Conservation (phyloP, 2,329 filamentous ascomycete species). For the Huntiella bhutanensis region DNA sequence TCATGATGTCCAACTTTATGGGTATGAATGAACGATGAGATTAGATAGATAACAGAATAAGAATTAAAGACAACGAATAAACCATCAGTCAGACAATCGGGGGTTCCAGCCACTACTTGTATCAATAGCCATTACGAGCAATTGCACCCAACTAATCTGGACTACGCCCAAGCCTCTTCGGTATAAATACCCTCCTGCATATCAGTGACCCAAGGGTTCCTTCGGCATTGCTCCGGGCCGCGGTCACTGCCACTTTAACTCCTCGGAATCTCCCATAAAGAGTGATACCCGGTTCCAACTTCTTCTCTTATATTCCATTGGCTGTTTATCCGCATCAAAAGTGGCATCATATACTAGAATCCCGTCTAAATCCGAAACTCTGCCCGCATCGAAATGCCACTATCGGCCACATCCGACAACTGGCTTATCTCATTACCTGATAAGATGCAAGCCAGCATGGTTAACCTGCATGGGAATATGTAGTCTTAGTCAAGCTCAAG, state of each 20-base stretch:
- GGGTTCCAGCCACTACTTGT: too few relatives aligned
- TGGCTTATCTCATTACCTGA: too few relatives aligned
- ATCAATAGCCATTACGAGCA: too few relatives aligned
- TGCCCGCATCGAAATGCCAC: neutral
- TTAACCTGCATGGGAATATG: neutral
- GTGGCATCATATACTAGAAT: too few relatives aligned
- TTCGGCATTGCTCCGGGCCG: neutral
- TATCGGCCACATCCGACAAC: slow-evolving; percentile 8
- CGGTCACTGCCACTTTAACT: neutral
- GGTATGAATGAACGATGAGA: neutral
- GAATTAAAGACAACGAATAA: neutral
- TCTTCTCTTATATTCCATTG: too few relatives aligned
- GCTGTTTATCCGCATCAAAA: too few relatives aligned
- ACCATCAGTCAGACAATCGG: too few relatives aligned
- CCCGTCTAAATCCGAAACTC: too few relatives aligned
- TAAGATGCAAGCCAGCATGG: neutral
- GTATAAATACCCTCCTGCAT: neutral
- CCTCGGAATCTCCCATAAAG: too few relatives aligned
- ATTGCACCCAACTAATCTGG: too few relatives aligned
- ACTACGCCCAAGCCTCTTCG: neutral
- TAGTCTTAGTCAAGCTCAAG: too few relatives aligned
- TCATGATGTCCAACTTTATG: neutral
- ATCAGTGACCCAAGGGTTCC: neutral
- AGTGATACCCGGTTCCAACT: too few relatives aligned
- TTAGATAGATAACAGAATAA: neutral